Base-by-base conservation (phyloP, 345 rosid genomes). In the Populus euphratica region DNA sequence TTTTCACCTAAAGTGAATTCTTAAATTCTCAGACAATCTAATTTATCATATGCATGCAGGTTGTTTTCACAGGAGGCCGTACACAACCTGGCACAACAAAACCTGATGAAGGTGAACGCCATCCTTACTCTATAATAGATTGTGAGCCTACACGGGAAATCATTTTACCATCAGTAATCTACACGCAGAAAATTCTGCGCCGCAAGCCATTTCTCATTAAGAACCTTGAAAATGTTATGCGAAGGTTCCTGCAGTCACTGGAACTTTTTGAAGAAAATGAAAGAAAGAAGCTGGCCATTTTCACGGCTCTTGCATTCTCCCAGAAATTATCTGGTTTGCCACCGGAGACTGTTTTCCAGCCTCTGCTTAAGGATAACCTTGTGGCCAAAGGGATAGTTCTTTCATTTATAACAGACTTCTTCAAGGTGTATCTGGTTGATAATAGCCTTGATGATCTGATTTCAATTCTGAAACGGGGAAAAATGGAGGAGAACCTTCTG, bases 331-430 rank as follows among this genome's bases (percentile, higher is more conserved):
- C 99, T 8, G 99, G 99, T 75, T 90, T 96, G 72, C 99, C 98
- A 65, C 96, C 97, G 0, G 99, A 96, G 89, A 92, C 97, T 33
- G 99, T 96, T 73, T 91, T 96, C 86, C 97, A 94, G 87, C 98
- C 98, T 54, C 78, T 94, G 86, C 96, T 96, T 61, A 96, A 96
- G 90, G 99, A 94, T 83, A 94, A 96, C 85, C 99, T 96, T 74
- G 97, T 94, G 80, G 93, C 90, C 82, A 96, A 96, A 84, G 99
- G 99, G 93, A 84, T 96, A 89, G 99, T 96, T 73, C 98, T 96
- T 77, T 76, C 96, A 8, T 96, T 96, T 63, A 86, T 92, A 39
- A 96, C 99, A 8, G 97, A 94, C 87, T 96, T 96, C 89, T 96
- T 94, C 85, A 96, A 91, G 87, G 98, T 89, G 78, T 96, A 96